A percentile compares a stretch with the other conserved stretches of the same genome.
These are phyloP conservation scores for Candida sojae DNA, from an alignment of 1,139 yeast species.

Conservation along the genomic window DNA sequence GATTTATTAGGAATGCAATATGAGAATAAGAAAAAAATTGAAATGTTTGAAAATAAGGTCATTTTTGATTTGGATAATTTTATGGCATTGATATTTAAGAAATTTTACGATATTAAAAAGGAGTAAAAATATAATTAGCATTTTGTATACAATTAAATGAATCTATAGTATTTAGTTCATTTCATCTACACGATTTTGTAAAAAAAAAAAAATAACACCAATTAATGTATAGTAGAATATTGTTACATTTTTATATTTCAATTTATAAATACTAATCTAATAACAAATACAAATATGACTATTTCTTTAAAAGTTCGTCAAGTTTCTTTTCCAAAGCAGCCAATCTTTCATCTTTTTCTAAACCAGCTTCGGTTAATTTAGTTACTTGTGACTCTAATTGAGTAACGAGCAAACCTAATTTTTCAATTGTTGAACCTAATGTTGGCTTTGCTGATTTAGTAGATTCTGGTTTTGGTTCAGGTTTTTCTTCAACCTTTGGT, in stretches of 20 bases:
- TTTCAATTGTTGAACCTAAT: slow-evolving; percentile 69
- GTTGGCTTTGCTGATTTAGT: slow-evolving; percentile 47
- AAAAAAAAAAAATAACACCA: too few relatives aligned
- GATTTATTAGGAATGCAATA: slow-evolving; percentile 70
- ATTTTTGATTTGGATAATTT: slow-evolving; percentile 66
- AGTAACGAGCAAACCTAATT: slow-evolving; percentile 55
- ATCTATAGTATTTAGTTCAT: too few relatives aligned
- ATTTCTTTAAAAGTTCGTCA: slow-evolving; percentile 35
- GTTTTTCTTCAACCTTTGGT: slow-evolving; percentile 11
- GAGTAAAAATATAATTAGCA: slow-evolving; percentile 12
- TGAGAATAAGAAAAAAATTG: slow-evolving; percentile 51
- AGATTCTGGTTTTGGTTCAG: slow-evolving; percentile 13
- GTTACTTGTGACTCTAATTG: slow-evolving; percentile 57
- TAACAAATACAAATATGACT: not conserved
- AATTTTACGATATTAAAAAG: slow-evolving; percentile 58
- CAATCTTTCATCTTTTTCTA: slow-evolving; percentile 65
- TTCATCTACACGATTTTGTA: too few relatives aligned
- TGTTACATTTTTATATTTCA: not conserved
- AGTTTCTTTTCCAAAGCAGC: slow-evolving; percentile 43
- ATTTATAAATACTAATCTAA: slow-evolving; percentile 6
- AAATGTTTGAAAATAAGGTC: slow-evolving; percentile 65
- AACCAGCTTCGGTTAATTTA: slow-evolving; percentile 51
- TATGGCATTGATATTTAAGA: slow-evolving; percentile 67
- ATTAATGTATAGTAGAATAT: not conserved
- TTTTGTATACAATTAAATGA: not conserved